phyloP scores from a whole-genome alignment of 2,329 filamentous ascomycete genomes.

The Ophiostoma populinum region DNA sequence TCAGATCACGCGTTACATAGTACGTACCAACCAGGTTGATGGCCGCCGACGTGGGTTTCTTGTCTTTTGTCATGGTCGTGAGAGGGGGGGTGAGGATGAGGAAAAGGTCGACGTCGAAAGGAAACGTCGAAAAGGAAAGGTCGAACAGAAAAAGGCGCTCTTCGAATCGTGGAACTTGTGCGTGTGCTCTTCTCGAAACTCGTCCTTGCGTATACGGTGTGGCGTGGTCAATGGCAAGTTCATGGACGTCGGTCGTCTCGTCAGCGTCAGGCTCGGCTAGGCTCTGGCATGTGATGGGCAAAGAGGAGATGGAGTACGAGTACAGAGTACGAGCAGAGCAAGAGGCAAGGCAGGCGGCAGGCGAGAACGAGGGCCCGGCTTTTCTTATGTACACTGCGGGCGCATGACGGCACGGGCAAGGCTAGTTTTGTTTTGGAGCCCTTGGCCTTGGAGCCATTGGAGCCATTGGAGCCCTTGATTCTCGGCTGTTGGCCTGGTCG shows the following conservation, averaged over 20 bases:
- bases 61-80: conserved; percentile 30
- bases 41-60: conserved; percentile 62
- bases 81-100: background rate
- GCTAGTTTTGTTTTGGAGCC: too few species aligned
- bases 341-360: background rate
- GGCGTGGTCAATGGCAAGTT: conserved; percentile 11
- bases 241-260: conserved; percentile 8
- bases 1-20: too few species aligned
- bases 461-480: too few species aligned
- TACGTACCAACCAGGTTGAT: conserved; percentile 75
- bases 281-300: background rate
- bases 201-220: conserved; percentile 13
- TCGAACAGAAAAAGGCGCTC: background rate
- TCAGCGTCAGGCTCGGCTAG: background rate
- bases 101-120: too few species aligned
- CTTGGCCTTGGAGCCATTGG: too few species aligned
- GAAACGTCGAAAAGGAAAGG: background rate
- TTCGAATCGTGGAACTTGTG: background rate
- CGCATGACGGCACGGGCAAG: too few species aligned
- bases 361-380: background rate
- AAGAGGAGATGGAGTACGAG: too few species aligned
- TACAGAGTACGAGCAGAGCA: background rate
- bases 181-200: conserved; percentile 9
- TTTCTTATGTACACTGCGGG: too few species aligned
- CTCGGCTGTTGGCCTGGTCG: too few species aligned